These are phyloP conservation scores for Rosellinia necatrix DNA, from an alignment of 2,329 filamentous ascomycete species.

Conservation along the genomic window DNA sequence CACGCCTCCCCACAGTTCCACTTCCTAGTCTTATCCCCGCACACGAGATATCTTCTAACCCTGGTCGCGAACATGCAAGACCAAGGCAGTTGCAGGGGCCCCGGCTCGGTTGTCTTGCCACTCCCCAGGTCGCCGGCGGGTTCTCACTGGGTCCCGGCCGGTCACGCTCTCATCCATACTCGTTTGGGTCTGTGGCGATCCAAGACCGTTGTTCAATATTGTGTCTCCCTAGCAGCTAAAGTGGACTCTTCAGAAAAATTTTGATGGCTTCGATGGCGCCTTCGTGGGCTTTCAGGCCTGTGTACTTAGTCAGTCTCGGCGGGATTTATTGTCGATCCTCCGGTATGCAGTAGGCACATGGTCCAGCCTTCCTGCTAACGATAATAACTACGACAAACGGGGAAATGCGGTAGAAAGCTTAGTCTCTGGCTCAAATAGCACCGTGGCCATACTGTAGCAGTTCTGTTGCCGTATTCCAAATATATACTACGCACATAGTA, in stretches of 20 bases:
- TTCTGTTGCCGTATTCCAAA: too few species aligned
- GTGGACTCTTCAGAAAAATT: slow-evolving; percentile 1
- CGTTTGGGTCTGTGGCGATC: slow-evolving; percentile 12
- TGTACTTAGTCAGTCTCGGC: slow-evolving; percentile 2
- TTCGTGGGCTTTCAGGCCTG: too few species aligned
- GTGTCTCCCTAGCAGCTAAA: not conserved
- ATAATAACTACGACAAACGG: slow-evolving; percentile 2
- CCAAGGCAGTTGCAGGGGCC: slow-evolving; percentile 30
- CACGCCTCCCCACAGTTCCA: slow-evolving; percentile 31
- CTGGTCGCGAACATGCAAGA: slow-evolving; percentile 24
- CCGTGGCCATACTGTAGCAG: not conserved
- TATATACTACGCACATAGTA: too few species aligned
- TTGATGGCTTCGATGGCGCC: too few species aligned
- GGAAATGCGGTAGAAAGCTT: not conserved
- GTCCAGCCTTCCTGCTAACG: not conserved
- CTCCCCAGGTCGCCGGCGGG: slow-evolving; percentile 15
- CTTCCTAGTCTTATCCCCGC: slow-evolving; percentile 20
- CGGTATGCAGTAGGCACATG: slow-evolving; percentile 4
- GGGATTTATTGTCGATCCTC: slow-evolving; percentile 20
- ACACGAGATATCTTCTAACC: slow-evolving; percentile 20
- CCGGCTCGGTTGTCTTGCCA: slow-evolving; percentile 23
- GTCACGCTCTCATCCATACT: slow-evolving; percentile 34
- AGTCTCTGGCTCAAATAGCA: too few species aligned
- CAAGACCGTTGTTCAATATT: not conserved
- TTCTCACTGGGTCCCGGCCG: slow-evolving; percentile 32